Evolutionary conservation across 1,284 basidiomycete genomes (phyloP).

Genomic region (Leccinum ambiguum): DNA sequence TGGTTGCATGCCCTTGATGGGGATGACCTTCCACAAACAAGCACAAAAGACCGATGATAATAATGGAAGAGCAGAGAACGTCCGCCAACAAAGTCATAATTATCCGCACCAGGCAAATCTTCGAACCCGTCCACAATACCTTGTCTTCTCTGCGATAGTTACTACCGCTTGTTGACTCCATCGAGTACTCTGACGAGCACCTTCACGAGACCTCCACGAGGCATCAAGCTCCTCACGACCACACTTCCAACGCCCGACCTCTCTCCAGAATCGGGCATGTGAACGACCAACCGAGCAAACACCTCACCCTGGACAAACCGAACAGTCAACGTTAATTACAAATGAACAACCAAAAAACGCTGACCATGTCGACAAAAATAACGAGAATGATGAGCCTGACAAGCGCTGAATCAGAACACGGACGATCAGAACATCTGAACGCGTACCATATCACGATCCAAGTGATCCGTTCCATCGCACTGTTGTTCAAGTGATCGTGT

Average conservation of each 20-base stretch:
- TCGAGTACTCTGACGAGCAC: constrained; percentile 26
- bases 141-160: not conserved
- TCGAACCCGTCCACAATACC: not conserved
- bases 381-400: constrained; percentile 84
- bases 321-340: not conserved
- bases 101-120: not conserved
- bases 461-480: constrained; percentile 90
- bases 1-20: not conserved
- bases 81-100: not conserved
- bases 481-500: constrained; percentile 91
- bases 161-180: constrained; percentile 10
- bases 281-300: constrained; percentile 75
- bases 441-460: constrained; percentile 91
- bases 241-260: constrained; percentile 7
- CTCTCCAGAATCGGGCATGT: constrained; percentile 27
- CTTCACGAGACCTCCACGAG: constrained; percentile 27
- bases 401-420: constrained; percentile 3
- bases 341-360: constrained; percentile 22
- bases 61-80: not conserved
- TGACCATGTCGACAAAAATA: constrained; percentile 77
- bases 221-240: constrained; percentile 21
- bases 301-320: constrained; percentile 67
- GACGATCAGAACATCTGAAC: not conserved
- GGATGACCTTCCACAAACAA: not conserved
- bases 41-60: not conserved